Conservation (phyloP, 129 eudicot genomes). For the Pulicaria dysenterica region DNA sequence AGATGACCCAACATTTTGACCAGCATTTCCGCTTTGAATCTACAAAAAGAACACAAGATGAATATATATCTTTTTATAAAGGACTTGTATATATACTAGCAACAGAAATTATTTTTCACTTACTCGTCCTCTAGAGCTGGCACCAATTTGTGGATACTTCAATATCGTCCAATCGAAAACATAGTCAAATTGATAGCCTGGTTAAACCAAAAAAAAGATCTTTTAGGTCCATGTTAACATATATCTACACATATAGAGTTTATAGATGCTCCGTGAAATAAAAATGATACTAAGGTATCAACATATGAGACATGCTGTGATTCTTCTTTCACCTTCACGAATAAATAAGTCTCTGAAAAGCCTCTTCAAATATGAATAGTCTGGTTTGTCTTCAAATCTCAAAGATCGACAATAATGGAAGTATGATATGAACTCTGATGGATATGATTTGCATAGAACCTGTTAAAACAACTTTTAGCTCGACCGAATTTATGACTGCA, state of each 20-base stretch:
- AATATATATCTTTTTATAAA: conserved; percentile 4
- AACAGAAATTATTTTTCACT: conserved; percentile 29
- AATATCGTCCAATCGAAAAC: conserved; percentile 97
- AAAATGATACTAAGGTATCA: neutral
- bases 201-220: neutral
- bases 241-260: conserved; percentile 7
- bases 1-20: conserved; percentile 69
- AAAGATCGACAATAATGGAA: conserved; percentile 89
- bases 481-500: neutral
- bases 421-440: conserved; percentile 90
- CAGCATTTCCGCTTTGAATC: conserved; percentile 63
- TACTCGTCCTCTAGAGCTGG: conserved; percentile 80
- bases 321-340: conserved; percentile 71
- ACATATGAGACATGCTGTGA: neutral
- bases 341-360: conserved; percentile 93
- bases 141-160: conserved; percentile 95
- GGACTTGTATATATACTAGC: neutral
- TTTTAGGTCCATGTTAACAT: neutral
- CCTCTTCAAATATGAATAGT: conserved; percentile 94
- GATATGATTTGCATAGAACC: conserved; percentile 97
- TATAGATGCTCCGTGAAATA: neutral
- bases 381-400: conserved; percentile 94
- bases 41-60: conserved; percentile 31
- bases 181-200: conserved; percentile 98
- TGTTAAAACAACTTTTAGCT: conserved; percentile 26